Conservation (phyloP, 495 filamentous ascomycete species). For the Xylaria cubensis region DNA sequence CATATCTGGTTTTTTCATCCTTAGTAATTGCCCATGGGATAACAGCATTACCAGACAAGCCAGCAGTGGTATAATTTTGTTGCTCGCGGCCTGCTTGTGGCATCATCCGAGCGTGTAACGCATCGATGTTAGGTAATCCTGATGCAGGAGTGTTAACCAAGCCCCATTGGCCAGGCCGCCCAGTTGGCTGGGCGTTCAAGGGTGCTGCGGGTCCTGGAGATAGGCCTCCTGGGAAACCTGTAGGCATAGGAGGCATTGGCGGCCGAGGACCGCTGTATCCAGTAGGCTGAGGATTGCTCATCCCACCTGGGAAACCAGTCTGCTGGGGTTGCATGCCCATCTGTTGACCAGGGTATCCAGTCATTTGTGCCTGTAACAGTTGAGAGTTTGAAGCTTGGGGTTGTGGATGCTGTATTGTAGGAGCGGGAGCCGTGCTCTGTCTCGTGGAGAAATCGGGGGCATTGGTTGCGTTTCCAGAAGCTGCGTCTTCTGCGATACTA, state of each 20-base stretch:
- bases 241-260: conserved; percentile 95
- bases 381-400: conserved; percentile 80
- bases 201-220: conserved; percentile 69
- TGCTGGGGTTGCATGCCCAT: conserved; percentile 64
- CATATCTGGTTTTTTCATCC: conserved; percentile 97
- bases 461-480: conserved; percentile 65
- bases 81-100: conserved; percentile 93
- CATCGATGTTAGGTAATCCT: conserved; percentile 91
- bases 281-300: conserved; percentile 61
- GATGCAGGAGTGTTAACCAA: conserved; percentile 92
- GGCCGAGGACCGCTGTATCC: conserved; percentile 79
- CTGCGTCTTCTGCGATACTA: conserved; percentile 79
- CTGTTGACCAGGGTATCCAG: conserved; percentile 69
- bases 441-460: conserved; percentile 77
- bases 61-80: conserved; percentile 80
- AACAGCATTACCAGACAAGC: conserved; percentile 89
- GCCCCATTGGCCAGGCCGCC: conserved; percentile 95
- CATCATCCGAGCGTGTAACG: conserved; percentile 96
- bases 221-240: conserved; percentile 71
- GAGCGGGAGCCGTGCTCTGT: conserved; percentile 68
- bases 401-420: conserved; percentile 85
- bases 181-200: conserved; percentile 93
- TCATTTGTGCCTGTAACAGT: conserved; percentile 76
- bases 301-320: conserved; percentile 57
- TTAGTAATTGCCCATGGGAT: conserved; percentile 99